Base-by-base conservation (phyloP, 192 early-diverging fungal species). In the Mortierella hygrophila region DNA sequence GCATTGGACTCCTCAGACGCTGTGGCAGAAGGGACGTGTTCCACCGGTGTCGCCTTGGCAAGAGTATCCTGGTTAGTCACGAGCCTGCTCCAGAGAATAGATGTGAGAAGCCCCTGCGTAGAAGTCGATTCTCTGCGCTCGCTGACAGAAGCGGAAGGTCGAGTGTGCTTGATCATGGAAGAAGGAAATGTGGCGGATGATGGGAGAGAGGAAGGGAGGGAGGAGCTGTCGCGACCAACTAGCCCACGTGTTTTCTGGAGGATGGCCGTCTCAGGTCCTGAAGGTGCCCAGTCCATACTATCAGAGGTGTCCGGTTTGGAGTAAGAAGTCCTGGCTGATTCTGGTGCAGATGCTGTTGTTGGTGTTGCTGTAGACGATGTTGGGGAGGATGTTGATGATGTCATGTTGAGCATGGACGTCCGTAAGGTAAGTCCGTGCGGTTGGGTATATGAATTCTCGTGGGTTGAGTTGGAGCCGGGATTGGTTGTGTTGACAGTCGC, bases 201-300 rank as follows among this genome's bases (percentile, higher is more conserved):
- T 0, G 84, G 79, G n/a, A 77, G 72, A 21, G 84, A 86, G 6
- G 75, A 80, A 8, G 84, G 78, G 9, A 86, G 68, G 11, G 81
- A 73, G 0, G 72, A 23, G 49, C 71, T 47, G 70, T 57, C 41
- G 78, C 29, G 49, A 23, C 42, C 21, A 49, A 54, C 52, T 65
- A 54, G 10, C 26, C 38, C 42, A 38, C 26, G 60, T 54, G 72
- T 23, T 74, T 41, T 69, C 15, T 77, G 72, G 20, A 80, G 7
- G 46, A 54, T 72, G 29, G 44, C 18, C 6, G 71, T 76, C 23
- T 86, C 84, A 49, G 79, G 84, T 20, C 79, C 84, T 37, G 84
- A 73, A 0, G 84, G 84, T 37, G 78, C 78, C 84, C 84, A 86
- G 32, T 77, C 84, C 84, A 81, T 77, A 40, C 26, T 42, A 13